Evolutionary conservation across 257 asterid genomes (phyloP).

Genomic region (Capsicum baccatum): DNA sequence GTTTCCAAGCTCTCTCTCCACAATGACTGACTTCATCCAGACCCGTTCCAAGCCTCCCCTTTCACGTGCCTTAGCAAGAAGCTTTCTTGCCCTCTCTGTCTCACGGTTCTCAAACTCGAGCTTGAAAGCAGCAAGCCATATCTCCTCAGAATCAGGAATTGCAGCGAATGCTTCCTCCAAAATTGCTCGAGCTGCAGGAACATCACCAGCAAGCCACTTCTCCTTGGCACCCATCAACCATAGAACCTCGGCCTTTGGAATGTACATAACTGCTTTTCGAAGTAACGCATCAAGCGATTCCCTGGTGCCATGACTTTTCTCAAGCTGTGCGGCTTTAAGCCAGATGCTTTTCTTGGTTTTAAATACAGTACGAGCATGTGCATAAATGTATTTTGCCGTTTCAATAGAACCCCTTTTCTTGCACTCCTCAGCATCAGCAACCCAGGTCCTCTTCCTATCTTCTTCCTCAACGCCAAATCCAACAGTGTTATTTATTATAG

Average conservation of each 20-base stretch:
- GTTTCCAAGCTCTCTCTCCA: slow-evolving; percentile 88
- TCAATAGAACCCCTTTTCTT: slow-evolving; percentile 89
- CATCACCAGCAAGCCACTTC: slow-evolving; percentile 99
- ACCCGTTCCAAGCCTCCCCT: slow-evolving; percentile 90
- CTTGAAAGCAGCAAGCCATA: slow-evolving; percentile 98
- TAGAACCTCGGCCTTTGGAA: slow-evolving; percentile 86
- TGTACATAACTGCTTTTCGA: slow-evolving; percentile 85
- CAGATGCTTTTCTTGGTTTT: slow-evolving; percentile 93
- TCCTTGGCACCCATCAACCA: slow-evolving; percentile 99
- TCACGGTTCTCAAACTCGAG: slow-evolving; percentile 97
- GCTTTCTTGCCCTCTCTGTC: slow-evolving; percentile 85
- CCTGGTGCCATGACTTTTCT: slow-evolving; percentile 88
- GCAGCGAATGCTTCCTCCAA: slow-evolving; percentile 96
- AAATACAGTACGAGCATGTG: slow-evolving; percentile 78
- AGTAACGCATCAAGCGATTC: slow-evolving; percentile 82
- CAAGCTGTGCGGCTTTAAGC: slow-evolving; percentile 99
- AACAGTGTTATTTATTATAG: slow-evolving; percentile 74
- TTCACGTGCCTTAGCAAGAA: slow-evolving; percentile 92
- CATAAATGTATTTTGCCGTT: slow-evolving; percentile 88
- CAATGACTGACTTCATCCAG: slow-evolving; percentile 98
- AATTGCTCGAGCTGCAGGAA: slow-evolving; percentile 91
- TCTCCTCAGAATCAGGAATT: slow-evolving; percentile 93
- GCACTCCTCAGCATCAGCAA: slow-evolving; percentile 97
- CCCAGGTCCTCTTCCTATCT: slow-evolving; percentile 96
- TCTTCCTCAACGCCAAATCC: slow-evolving; percentile 93